Base-by-base conservation (phyloP, 2,329 filamentous ascomycete genomes). In the Epichloe baconii region DNA sequence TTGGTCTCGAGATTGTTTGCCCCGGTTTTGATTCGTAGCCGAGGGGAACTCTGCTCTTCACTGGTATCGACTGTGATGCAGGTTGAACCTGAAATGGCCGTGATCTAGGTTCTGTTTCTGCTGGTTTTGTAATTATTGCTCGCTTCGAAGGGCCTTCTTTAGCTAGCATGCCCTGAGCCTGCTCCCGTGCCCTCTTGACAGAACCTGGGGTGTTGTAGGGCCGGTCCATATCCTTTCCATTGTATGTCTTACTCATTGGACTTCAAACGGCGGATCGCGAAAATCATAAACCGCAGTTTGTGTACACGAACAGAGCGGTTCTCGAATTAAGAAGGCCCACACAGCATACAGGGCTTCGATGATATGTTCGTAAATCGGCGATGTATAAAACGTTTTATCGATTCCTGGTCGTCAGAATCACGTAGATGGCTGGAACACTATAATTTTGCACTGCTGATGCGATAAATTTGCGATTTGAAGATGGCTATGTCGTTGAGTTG, bases 201-300 rank as follows among this genome's bases (percentile, higher is more conserved):
- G 77, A 78, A 60, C 74, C 74, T 58, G 65, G 69, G 64, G 59
- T 57, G 50, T 61, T 61, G 55, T 66, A 59, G 59, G 67, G 61
- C 64, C 66, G 68, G 56, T 78, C 76, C 74, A 74, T 74, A 57
- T 67, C 66, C 64, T 66, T 71, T 67, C 71, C 77, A 78, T 79
- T 66, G 71, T 78, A 71, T 60, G 63, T 61, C 64, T 68, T 71
- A 73, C 71, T 79, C 77, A 79, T 80, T 71, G 72, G 73, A 47
- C 49, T 57, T 17, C 19, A 15, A 38, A 36, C 26, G 38, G 49
- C 17, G 26, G 15, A 11, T 31, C 31, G 15, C 17, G 41, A 34
- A 11, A 47, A 53, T 44, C 37, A 48, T 53, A 15, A 31, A 36
- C 40, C 37, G 44, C 34, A 8, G 31, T n/a, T 31, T 23, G 19